Base-by-base conservation (phyloP, 495 filamentous ascomycete species). In the Xylaria longipes region DNA sequence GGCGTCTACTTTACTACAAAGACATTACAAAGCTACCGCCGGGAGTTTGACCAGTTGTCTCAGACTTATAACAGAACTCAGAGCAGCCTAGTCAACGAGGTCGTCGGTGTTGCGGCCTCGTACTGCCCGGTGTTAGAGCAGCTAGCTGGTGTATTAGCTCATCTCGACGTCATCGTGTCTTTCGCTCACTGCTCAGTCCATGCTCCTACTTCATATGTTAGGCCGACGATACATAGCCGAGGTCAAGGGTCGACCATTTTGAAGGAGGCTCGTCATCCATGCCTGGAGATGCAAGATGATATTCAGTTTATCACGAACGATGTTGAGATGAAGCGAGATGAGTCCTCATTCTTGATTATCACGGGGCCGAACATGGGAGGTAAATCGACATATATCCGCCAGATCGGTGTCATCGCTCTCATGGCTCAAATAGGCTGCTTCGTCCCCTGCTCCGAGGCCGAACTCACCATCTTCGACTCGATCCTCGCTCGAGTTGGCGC, bases 211-310 rank as follows among this genome's bases (percentile, higher is more conserved):
- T 90, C 93, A 7, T 99, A 98, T 80, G 90, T 95, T 62, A 89
- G 96, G 20, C 96, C 96, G 0, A 97, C 89, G 79, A 94, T 99
- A 84, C 96, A 99, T 78, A 87, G 91, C 5, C 92, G 96, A 39
- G 96, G 96, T 29, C 88, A 92, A 65, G 96, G 96, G n/a, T 89
- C 93, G 68, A 98, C 96, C 0, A 85, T 97, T 27, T 87, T 99
- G 22, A 94, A 91, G 76, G 96, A 97, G 78, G 95, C 96, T 4
- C 92, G 97, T 11, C 96, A 99, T 79, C 97, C 96, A 1, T 99
- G 96, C 80, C 94, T 99, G 93, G 96, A 99, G 79, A 94, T 97
- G 93, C 96, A 99, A 80, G 96, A 99, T 74, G 97, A 98, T 76
- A 89, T 99, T 52, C 93, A 94, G 65, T 99, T 99, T 84, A 98